Conservation (phyloP, 345 rosid species). For the Turritis glabra region DNA sequence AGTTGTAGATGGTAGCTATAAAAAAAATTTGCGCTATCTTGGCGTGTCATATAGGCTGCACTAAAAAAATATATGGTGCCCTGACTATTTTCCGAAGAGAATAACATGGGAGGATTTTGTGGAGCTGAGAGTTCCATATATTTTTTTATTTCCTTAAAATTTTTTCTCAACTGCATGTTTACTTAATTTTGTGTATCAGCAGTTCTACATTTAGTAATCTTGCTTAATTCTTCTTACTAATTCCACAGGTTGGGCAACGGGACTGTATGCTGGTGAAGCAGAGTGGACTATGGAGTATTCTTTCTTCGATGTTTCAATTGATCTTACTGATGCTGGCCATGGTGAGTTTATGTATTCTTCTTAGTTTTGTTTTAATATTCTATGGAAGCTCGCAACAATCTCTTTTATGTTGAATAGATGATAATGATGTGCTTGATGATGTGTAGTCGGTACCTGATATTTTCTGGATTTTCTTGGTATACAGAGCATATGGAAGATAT, state of each 20-base stretch:
- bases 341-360: slow-evolving; percentile 49
- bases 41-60: not conserved
- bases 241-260: slow-evolving; percentile 81
- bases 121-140: no score
- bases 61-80: not conserved
- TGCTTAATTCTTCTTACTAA: not conserved
- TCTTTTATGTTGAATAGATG: slow-evolving; percentile 20
- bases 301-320: slow-evolving; percentile 62
- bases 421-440: not conserved
- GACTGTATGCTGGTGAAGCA: slow-evolving; percentile 64
- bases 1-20: not conserved
- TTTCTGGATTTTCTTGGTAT: slow-evolving; percentile 17
- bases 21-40: not conserved
- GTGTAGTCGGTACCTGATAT: slow-evolving; percentile 13
- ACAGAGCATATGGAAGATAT: slow-evolving; percentile 75
- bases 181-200: not conserved
- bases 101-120: not conserved
- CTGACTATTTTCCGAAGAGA: not conserved
- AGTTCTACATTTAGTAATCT: not conserved
- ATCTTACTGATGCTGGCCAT: slow-evolving; percentile 90
- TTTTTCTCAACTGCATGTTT: not conserved
- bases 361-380: not conserved
- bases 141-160: no score
- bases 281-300: slow-evolving; percentile 61
- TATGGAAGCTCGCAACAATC: not conserved